Percentiles rank a stretch among this genome's conserved stretches.
These are phyloP conservation scores for Neopestalotiopsis clavispora DNA, from an alignment of 2,329 filamentous ascomycete genomes.

Conservation along the genomic window DNA sequence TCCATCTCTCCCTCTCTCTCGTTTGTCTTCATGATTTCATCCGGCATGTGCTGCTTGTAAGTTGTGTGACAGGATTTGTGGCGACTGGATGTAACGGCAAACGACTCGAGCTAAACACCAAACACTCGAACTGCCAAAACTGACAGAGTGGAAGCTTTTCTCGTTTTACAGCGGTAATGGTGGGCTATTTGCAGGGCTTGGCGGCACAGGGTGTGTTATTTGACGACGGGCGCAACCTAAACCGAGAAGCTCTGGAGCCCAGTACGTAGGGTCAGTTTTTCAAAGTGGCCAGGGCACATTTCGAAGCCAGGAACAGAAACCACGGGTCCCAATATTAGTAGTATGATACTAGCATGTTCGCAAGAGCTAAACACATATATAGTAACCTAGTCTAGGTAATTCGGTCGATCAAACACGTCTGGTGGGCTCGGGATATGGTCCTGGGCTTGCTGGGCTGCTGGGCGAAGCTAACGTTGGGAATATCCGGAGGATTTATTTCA, in stretches of 20 bases:
- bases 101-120: background rate
- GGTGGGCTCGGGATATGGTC: background rate
- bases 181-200: background rate
- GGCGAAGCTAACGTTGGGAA: background rate
- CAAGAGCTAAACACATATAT: background rate
- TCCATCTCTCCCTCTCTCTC: background rate
- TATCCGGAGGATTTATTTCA: background rate
- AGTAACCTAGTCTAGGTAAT: background rate
- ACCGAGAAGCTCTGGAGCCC: background rate
- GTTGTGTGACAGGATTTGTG: background rate
- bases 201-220: background rate
- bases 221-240: background rate
- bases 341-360: background rate
- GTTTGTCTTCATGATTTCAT: background rate
- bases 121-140: background rate
- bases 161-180: background rate
- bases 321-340: background rate
- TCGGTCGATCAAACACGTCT: too few species aligned
- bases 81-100: background rate
- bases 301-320: background rate
- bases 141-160: background rate
- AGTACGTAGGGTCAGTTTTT: background rate
- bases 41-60: background rate
- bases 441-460: background rate
- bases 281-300: background rate